Base-by-base conservation (phyloP, 176 grass and related monocot species). In the Puya raimondii region DNA sequence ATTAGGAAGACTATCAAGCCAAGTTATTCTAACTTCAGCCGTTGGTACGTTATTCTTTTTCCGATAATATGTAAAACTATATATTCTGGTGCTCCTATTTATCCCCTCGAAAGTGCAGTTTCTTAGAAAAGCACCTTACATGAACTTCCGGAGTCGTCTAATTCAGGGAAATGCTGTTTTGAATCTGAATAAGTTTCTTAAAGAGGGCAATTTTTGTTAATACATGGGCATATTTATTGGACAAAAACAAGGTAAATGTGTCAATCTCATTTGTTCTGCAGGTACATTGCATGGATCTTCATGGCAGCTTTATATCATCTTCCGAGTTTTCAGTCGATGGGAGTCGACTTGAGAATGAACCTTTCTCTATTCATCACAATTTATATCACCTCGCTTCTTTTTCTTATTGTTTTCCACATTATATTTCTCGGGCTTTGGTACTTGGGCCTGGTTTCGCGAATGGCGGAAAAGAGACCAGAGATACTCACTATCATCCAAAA, bases 301-400 rank as follows among this genome's bases (percentile, higher is more conserved):
- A 80, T 92, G 69, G 89, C 94, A 78, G 89, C 94, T 53, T 80
- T 93, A 64, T 96, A 96, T 76, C 94, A 99, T 79, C 90, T 99
- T 67, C 94, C 94, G n/a, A 99, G 94, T 88, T 99, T 99, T 85
- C 89, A 84, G 66, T 99, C 94, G 25, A 99, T 99, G 94, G 94
- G 94, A 47, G 77, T 99, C 71, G 89, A 99, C 89, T 81, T 99
- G 82, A 69, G 87, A 53, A 99, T 99, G 94, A 99, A 99, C 70
- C 84, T 99, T 71, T 99, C 89, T 76, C 71, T 99, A 50, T 99
- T 88, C 77, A 80, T 93, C 47, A 90, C 71, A 23, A 91, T 99
- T 77, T 99, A 87, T 76, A 85, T 87, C 50, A 82, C 94, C 48
- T 99, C 94, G 47, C 77, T 99, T 79, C 18, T 90, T 81, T 92